phyloP scores from a whole-genome alignment of 805 yeast species.

The Teunomyces barrocoloradensis region DNA sequence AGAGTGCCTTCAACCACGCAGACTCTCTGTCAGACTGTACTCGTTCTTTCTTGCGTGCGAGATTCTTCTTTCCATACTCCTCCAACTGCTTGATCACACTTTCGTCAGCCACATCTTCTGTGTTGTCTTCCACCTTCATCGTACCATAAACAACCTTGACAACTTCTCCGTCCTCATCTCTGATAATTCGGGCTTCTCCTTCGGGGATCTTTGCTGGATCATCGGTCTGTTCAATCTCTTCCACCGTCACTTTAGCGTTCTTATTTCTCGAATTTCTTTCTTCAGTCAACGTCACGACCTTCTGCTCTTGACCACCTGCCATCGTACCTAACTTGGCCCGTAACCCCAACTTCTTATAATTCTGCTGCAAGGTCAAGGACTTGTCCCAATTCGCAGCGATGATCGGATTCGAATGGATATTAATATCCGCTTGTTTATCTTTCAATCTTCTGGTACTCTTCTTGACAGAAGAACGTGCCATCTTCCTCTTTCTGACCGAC shows the following conservation, averaged over 20 bases:
- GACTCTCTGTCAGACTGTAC: slow-evolving; percentile 68
- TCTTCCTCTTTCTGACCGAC: slow-evolving; percentile 83
- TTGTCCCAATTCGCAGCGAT: slow-evolving; percentile 92
- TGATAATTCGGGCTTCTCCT: slow-evolving; percentile 74
- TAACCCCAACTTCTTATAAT: slow-evolving; percentile 80
- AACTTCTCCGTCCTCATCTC: slow-evolving; percentile 68
- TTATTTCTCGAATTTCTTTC: slow-evolving; percentile 30
- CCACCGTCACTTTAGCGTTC: slow-evolving; percentile 32
- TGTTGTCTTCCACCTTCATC: slow-evolving; percentile 32
- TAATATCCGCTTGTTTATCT: slow-evolving; percentile 66
- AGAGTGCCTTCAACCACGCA: slow-evolving; percentile 64
- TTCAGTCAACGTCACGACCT: slow-evolving; percentile 39
- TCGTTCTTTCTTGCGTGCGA: slow-evolving; percentile 52
- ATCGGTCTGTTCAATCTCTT: slow-evolving; percentile 41
- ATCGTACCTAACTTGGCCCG: slow-evolving; percentile 59
- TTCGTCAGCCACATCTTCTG: slow-evolving; percentile 26
- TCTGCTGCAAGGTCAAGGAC: slow-evolving; percentile 75
- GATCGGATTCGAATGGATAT: slow-evolving; percentile 70
- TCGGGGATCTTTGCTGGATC: slow-evolving; percentile 64
- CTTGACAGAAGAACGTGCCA: slow-evolving; percentile 65
- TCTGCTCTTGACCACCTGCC: slow-evolving; percentile 81
- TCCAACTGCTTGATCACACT: slow-evolving; percentile 71
- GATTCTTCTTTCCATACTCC: slow-evolving; percentile 40
- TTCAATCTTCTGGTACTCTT: slow-evolving; percentile 70
- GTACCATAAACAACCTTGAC: slow-evolving; percentile 68